Evolutionary conservation across 2,329 filamentous ascomycete species (phyloP), one percentile per base, ranked within the genome.

Genomic region (Botrytis aclada): DNA sequence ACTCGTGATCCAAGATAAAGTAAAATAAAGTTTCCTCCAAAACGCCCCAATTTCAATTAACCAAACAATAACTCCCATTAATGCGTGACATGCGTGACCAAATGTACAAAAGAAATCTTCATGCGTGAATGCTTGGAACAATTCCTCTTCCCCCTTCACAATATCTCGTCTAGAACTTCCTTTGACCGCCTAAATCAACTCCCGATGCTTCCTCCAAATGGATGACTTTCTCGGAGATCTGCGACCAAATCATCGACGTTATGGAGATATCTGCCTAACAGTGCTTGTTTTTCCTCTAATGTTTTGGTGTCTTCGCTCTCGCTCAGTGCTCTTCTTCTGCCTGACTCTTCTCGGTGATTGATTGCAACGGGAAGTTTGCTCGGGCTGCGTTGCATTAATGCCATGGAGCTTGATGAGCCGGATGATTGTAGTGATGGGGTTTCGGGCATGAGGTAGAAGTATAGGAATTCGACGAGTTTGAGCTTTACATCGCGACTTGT

Each of bases 391-490:
- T 91, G 89, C 74, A 90, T 82, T 79, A 90, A 85, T 37, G 83
- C 84, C 12, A 86, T 80, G 3, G 84, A 85, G 73, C 83, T 82
- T 67, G 82, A 83, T 69, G 82, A 81, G 32, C 82, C 84, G 74
- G 86, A 84, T 75, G 83, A 83, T 8, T 88, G 86, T 75, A 87
- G 86, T 32, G 87, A 84, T 62, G 87, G 90, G 0, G 88, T 89
- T 83, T 99, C 96, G 69, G 95, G 95, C 92, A 98, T 97, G 78
- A 99, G 90, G 83, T 98, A 99, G 83, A 98, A 98, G 85, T 98
- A 98, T 69, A 99, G 85, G 81, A 98, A 98, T 82, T 98, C 96
- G 77, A 98, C 91, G n/a, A 97, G 89, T 82, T 97, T 96, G 80
- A 97, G 88, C 84, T 97, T 98, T 77, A 98, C 95, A 78, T 95